phyloP scores from a whole-genome alignment of 768 basidiomycete genomes.

The Tulasnella sp. region DNA sequence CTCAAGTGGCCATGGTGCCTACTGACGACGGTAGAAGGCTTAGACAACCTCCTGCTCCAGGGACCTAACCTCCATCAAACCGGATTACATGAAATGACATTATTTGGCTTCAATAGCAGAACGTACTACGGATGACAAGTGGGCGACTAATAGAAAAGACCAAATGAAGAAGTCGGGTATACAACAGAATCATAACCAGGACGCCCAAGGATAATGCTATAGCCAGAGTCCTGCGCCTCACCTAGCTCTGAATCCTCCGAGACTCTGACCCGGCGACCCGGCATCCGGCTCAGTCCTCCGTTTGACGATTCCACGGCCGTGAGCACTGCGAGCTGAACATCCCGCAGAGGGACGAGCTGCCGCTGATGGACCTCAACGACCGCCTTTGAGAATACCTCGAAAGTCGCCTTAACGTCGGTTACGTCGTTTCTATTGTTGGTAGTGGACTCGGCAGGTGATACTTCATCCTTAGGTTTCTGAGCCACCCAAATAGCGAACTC shows the following conservation, averaged over 20 bases:
- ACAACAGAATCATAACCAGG: neutral
- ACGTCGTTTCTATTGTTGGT: neutral
- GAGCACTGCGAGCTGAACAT: constrained; percentile 20
- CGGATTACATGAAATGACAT: no score
- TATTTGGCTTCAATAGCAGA: no score
- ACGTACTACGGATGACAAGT: no score
- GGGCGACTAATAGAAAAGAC: no score
- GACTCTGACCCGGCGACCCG: neutral
- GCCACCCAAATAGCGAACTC: no score
- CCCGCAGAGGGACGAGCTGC: constrained; percentile 10
- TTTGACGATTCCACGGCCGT: constrained; percentile 4
- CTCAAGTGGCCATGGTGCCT: no score
- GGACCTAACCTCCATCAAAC: no score
- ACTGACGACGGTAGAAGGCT: no score
- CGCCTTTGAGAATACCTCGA: constrained; percentile 25
- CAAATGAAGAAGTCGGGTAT: no score
- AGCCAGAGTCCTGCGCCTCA: neutral
- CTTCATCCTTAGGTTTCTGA: no score
- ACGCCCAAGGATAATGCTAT: neutral
- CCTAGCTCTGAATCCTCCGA: neutral
- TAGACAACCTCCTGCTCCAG: no score
- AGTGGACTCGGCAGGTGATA: neutral
- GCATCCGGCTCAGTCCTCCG: neutral
- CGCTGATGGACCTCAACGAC: constrained; percentile 24
- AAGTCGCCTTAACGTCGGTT: neutral